Base-by-base conservation (phyloP, 345 rosid genomes). In the Rhodamnia rubescens region DNA sequence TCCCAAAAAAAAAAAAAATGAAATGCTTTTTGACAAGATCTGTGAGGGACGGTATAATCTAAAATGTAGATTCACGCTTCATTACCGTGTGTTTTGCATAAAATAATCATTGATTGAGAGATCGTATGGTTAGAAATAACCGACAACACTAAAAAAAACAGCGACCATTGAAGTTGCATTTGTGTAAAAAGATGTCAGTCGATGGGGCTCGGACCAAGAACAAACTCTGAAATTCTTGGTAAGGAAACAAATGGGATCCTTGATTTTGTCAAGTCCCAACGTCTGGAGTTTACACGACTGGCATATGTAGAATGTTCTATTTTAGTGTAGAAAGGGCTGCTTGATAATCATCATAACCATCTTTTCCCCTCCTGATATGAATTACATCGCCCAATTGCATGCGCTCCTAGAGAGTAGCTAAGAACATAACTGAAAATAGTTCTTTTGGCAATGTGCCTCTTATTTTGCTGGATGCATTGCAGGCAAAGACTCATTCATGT, bases 401-500 rank as follows among this genome's bases (percentile, higher is more conserved):
- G 42, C 22, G 29, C 15, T 64, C 44, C 44, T 64, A 16, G 8
- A 32, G 75, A 32, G 6, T 20, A 64, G 85, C 29, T 9, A 4
- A 51, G 74, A 49, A 4, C 8, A 18, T 15, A 47, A 92, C 50
- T 47, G 8, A 47, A 56, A 56, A n/a, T 56, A 56, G 26, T 56
- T 24, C 59, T 22, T 24, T 22, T 57, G 61, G 61, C 61, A 59
- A 59, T 6, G 74, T 59, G 74, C 6, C 27, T n/a, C 74, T 6
- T 5, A 58, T 58, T 58, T 58, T 26, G 6, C 52, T 32, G 27
- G 29, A 20, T 3, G 8, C 52, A n/a, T 82, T 86, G 80, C 90
- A 93, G 93, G 96, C 21, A 89, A 87, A 84, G 84, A 86, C n/a
- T 86, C 89, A 47, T 90, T 91, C 29, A 85, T 86, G 21, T 94